Evolutionary conservation across 2,329 filamentous ascomycete genomes (phyloP).

Genomic region (Fusarium caatingaense): DNA sequence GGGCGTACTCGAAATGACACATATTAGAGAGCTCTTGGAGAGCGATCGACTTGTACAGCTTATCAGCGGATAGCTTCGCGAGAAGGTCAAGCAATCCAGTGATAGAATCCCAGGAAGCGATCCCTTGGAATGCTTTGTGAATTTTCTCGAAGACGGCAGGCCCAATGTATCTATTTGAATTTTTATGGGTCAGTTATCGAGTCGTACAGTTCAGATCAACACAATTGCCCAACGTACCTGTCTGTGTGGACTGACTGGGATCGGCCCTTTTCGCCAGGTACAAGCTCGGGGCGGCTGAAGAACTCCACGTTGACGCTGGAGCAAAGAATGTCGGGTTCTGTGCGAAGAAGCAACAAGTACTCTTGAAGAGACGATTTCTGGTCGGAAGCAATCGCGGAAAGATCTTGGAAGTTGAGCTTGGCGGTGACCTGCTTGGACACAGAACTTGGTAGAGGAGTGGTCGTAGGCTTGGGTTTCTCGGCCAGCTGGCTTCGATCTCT

Average conservation of each 20-base stretch:
- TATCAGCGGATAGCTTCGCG: constrained; percentile 35
- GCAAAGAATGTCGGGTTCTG: constrained; percentile 50
- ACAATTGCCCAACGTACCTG: constrained; percentile 52
- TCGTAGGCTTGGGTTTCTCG: constrained; percentile 48
- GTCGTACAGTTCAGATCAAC: too few relatives aligned
- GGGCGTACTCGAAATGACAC: constrained; percentile 57
- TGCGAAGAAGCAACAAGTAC: constrained; percentile 49
- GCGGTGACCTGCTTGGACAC: constrained; percentile 28
- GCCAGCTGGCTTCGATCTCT: constrained; percentile 36
- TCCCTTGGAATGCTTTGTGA: constrained; percentile 50
- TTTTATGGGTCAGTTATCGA: too few relatives aligned
- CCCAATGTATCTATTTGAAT: constrained; percentile 52
- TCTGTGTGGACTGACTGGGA: constrained; percentile 53
- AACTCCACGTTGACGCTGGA: constrained; percentile 53
- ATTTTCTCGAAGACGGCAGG: constrained; percentile 56
- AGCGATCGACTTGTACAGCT: constrained; percentile 49
- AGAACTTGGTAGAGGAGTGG: constrained; percentile 50
- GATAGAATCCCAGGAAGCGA: constrained; percentile 57
- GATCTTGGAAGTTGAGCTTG: constrained; percentile 49
- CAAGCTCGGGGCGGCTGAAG: constrained; percentile 55
- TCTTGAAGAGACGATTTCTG: constrained; percentile 51
- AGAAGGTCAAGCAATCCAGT: constrained; percentile 52
- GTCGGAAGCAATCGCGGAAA: constrained; percentile 48
- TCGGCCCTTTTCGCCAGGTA: constrained; percentile 59
- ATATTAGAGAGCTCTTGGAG: constrained; percentile 60